Percentiles rank a stretch among this genome's conserved stretches.
These are phyloP conservation scores for Epichloe brachyelytri DNA, from an alignment of 2,329 filamentous ascomycete genomes.

Conservation along the genomic window DNA sequence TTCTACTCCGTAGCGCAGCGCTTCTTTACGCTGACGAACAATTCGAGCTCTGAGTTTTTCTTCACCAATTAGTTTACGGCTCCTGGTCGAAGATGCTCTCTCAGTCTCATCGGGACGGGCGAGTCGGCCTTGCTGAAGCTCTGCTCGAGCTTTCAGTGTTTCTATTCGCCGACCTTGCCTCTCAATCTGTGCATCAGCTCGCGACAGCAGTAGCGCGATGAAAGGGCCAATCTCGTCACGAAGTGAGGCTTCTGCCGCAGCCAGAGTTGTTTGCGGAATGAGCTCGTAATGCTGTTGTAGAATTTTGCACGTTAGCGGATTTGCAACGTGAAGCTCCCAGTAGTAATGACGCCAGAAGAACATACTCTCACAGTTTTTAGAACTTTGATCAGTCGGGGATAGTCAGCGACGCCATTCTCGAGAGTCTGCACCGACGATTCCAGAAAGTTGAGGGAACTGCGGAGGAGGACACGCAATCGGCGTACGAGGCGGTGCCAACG, in stretches of 20 bases:
- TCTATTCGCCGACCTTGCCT: conserved; percentile 74
- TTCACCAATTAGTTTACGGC: conserved; percentile 36
- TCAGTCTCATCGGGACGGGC: conserved; percentile 15
- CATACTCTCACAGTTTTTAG: conserved; percentile 45
- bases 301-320: background rate
- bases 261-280: conserved; percentile 71
- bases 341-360: conserved; percentile 3
- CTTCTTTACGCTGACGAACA: conserved; percentile 68
- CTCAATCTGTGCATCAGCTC: conserved; percentile 73
- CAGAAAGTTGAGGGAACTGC: conserved; percentile 46
- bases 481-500: conserved; percentile 28
- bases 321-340: background rate
- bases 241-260: conserved; percentile 69
- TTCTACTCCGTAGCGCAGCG: conserved; percentile 76
- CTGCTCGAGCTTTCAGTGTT: conserved; percentile 66
- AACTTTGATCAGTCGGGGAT: conserved; percentile 40
- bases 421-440: conserved; percentile 47
- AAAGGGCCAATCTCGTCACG: conserved; percentile 85
- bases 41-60: conserved; percentile 42
- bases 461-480: conserved; percentile 48
- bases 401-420: conserved; percentile 42
- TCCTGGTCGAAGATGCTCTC: conserved; percentile 6
- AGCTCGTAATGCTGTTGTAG: conserved; percentile 77
- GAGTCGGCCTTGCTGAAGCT: conserved; percentile 65
- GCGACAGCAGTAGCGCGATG: conserved; percentile 62